Conservation (phyloP, 1,284 basidiomycete genomes). For the Tylopilus sp. region DNA sequence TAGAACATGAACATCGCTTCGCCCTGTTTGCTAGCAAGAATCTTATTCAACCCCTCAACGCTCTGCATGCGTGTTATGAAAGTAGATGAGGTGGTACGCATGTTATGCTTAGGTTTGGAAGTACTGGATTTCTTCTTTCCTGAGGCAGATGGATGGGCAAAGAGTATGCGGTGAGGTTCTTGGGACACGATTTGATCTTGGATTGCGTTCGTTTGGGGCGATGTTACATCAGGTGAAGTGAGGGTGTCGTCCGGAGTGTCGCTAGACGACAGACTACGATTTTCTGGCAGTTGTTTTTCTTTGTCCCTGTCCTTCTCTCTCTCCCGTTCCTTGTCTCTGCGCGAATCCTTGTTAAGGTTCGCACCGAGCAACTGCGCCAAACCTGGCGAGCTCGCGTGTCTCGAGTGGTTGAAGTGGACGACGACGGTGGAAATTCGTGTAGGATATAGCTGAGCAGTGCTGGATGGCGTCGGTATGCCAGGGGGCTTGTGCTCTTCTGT, state of each 20-base stretch:
- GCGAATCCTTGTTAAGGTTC: constrained; percentile 36
- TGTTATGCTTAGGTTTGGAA: constrained; percentile 79
- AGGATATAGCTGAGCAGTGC: constrained; percentile 50
- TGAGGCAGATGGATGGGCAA: constrained; percentile 40
- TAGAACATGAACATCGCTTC: constrained; percentile 81
- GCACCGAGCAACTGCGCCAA: constrained; percentile 63
- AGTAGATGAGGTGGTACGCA: constrained; percentile 81
- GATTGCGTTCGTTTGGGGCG: constrained; percentile 17
- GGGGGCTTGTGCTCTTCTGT: constrained; percentile 78
- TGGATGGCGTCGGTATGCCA: constrained; percentile 43
- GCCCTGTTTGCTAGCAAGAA: constrained; percentile 73
- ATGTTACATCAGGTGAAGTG: constrained; percentile 39
- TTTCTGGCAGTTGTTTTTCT: constrained; percentile 46
- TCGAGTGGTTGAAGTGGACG: constrained; percentile 57
- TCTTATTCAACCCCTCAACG: constrained; percentile 69
- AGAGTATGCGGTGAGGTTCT: constrained; percentile 43
- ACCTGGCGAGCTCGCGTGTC: constrained; percentile 50
- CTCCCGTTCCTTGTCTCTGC: constrained; percentile 53
- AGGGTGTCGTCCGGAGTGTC: constrained; percentile 60
- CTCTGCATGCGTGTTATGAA: constrained; percentile 84
- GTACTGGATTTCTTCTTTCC: constrained; percentile 59
- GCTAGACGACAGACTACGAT: constrained; percentile 70
- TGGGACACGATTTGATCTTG: constrained; percentile 36
- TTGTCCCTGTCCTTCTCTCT: constrained; percentile 56
- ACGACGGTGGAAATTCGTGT: constrained; percentile 59